These are phyloP conservation scores for Rhizopus stolonifer DNA, from an alignment of 371 early-diverging fungal genomes.

Conservation along the genomic window DNA sequence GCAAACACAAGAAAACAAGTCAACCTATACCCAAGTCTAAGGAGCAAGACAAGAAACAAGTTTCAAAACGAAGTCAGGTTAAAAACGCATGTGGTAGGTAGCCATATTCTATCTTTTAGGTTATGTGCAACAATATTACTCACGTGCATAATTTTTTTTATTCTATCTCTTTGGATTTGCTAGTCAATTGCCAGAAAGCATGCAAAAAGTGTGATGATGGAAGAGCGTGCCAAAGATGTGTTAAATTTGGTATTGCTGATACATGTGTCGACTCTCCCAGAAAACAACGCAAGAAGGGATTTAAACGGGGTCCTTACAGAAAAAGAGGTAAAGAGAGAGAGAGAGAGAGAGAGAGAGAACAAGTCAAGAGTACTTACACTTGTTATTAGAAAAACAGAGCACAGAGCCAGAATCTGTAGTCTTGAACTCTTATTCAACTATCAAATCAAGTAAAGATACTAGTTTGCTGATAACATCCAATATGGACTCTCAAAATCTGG, in stretches of 20 bases:
- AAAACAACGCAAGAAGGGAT: constrained; percentile 52
- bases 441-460: neutral
- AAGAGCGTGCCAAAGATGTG: constrained; percentile 61
- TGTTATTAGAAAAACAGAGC: neutral
- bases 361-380: neutral
- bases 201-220: constrained; percentile 58
- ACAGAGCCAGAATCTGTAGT: neutral
- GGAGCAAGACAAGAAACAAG: neutral
- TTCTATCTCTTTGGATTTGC: neutral
- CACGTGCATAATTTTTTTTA: neutral
- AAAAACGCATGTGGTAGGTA: constrained; percentile 14
- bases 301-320: constrained; percentile 49
- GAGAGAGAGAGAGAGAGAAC: neutral
- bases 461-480: neutral
- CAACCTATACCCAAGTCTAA: neutral
- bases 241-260: constrained; percentile 51
- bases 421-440: neutral
- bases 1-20: constrained; percentile 28
- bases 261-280: constrained; percentile 57
- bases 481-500: neutral
- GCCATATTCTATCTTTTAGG: neutral
- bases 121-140: neutral
- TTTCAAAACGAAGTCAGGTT: constrained; percentile 8
- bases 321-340: constrained; percentile 2
- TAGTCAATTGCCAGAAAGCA: constrained; percentile 54